Percentiles rank a stretch among this genome's conserved stretches.
These are phyloP conservation scores for Cladosporium sp. DNA, from an alignment of 2,329 filamentous ascomycete genomes.

Conservation along the genomic window DNA sequence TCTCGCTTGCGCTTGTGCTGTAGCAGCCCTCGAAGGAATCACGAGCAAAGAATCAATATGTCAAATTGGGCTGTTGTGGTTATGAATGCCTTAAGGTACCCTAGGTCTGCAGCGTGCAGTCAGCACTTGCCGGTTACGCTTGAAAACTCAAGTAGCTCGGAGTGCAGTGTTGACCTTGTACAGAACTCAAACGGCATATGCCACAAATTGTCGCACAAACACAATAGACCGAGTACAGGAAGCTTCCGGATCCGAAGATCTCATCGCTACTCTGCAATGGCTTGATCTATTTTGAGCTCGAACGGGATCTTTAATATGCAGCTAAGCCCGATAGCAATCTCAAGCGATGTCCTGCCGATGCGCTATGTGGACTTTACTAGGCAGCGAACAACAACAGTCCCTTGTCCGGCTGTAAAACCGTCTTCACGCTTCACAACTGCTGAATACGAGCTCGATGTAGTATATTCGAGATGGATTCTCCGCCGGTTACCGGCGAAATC, in stretches of 20 bases:
- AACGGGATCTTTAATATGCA: background rate
- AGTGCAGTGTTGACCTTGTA: background rate
- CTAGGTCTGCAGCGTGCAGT: background rate
- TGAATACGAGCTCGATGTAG: constrained; percentile 9
- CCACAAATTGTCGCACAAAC: background rate
- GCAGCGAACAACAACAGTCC: constrained; percentile 4
- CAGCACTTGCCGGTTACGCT: background rate
- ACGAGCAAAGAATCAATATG: background rate
- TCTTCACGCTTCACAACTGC: background rate
- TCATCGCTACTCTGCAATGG: background rate
- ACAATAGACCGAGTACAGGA: background rate
- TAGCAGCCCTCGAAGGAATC: background rate
- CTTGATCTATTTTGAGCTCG: constrained; percentile 2
- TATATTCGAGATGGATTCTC: background rate
- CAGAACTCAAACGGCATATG: background rate
- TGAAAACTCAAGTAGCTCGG: background rate
- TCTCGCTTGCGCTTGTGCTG: background rate
- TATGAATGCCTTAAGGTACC: background rate
- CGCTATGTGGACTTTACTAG: constrained; percentile 1
- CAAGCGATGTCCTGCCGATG: constrained; percentile 3
- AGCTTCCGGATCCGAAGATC: background rate
- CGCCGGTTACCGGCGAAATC: background rate
- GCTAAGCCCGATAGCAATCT: constrained; percentile 1
- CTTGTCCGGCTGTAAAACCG: background rate
- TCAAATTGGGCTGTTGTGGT: background rate